Conservation (phyloP, 441 rosid species). For the Pelargonium myrrhifolium region DNA sequence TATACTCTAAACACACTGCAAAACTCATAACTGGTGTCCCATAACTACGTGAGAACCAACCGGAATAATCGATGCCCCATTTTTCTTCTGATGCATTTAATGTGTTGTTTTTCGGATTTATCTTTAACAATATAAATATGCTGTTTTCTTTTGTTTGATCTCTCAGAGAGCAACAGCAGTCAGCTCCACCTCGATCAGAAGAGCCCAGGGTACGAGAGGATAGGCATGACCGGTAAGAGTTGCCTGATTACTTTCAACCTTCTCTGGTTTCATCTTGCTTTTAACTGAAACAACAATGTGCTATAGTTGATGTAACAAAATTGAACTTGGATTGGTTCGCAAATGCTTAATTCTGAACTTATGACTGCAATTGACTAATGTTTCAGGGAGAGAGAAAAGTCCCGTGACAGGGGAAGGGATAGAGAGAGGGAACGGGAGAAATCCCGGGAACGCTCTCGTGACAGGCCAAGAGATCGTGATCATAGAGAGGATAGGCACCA, state of each 20-base stretch:
- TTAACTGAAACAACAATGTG: background rate
- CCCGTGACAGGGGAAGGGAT: conserved; percentile 73
- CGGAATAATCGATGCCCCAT: too few relatives aligned
- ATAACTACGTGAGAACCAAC: too few relatives aligned
- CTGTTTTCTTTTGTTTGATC: conserved; percentile 11
- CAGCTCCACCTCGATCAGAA: conserved; percentile 54
- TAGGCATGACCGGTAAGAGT: conserved; percentile 33
- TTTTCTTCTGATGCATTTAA: too few relatives aligned
- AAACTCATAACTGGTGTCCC: too few relatives aligned
- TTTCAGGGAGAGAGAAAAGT: conserved; percentile 53
- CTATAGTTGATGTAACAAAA: background rate
- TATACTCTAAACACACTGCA: too few relatives aligned
- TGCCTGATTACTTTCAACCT: background rate
- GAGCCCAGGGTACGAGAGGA: conserved; percentile 78
- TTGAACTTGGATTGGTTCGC: background rate
- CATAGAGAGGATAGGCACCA: conserved; percentile 73
- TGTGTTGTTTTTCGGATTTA: too few relatives aligned
- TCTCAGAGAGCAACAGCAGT: conserved; percentile 53
- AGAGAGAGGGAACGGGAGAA: conserved; percentile 61
- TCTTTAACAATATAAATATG: background rate
- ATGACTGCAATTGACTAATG: conserved; percentile 12
- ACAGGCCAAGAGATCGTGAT: conserved; percentile 70
- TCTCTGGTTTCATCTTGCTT: background rate
- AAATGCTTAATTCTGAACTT: background rate
- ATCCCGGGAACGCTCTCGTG: conserved; percentile 64